Base-by-base conservation (phyloP, 2,329 filamentous ascomycete genomes). In the Chaetomiaceae sp. region DNA sequence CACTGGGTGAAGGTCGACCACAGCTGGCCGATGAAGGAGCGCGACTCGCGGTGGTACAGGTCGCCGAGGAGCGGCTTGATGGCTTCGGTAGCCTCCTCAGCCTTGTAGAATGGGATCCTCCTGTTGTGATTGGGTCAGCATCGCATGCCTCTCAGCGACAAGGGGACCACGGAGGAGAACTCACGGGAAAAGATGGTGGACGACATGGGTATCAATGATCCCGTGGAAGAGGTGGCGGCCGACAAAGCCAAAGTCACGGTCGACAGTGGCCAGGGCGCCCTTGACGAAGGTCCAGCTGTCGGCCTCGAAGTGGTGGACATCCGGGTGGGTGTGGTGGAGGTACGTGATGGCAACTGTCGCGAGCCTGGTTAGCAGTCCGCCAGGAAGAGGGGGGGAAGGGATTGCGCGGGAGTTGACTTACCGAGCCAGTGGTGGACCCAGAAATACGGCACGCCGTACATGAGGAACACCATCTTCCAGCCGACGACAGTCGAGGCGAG, bases 391-490 rank as follows among this genome's bases (percentile, higher is more conserved):
- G 38, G 17, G 14, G 15, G n/a, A 43, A 7, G 4, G 14, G n/a
- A n/a, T n/a, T 3, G 23, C 7, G 8, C 40, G 22, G n/a, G 15
- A 19, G 5, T 15, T 20, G 27, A 80, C 57, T 8, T 85, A 94
- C 89, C 88, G 54, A 97, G 86, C 92, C 92, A 97, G 83, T 96
- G 91, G 81, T 97, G 95, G 50, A 96, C 91, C 92, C 92, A 96
- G 55, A 96, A 71, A 68, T 85, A 88, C 15, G 85, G 84, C 33
- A 85, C 73, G 25, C 75, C 72, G 66, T 87, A 88, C 15, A 85
- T 70, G 42, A 83, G 70, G 51, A 79, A 70, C 15, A 84, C 75
- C 39, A 77, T 84, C 62, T 75, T 76, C 58, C 71, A 73, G 34
- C 81, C 83, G n/a, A 84, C 71, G 25, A 74, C 67, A 61, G 76